These are phyloP conservation scores for Pseudogymnoascus sp. DNA, from an alignment of 2,329 filamentous ascomycete species.

Conservation along the genomic window DNA sequence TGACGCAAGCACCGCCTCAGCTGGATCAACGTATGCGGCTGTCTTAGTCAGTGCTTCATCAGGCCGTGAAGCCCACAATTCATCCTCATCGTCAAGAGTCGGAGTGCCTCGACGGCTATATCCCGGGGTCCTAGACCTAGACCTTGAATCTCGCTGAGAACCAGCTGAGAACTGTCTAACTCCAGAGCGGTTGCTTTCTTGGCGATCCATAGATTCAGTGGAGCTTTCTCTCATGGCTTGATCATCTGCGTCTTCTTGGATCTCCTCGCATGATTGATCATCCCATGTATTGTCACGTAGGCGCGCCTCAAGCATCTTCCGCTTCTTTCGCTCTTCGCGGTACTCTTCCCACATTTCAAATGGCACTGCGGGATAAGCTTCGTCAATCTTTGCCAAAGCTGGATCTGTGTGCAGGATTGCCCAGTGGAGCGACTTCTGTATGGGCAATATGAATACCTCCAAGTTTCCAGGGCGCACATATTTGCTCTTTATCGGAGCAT, in stretches of 20 bases:
- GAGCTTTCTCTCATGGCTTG: not conserved
- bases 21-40: slow-evolving; percentile 18
- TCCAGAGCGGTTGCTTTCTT: not conserved
- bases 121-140: not conserved
- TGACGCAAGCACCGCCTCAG: slow-evolving; percentile 28
- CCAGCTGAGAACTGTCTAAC: not conserved
- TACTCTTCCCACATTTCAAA: slow-evolving; percentile 14
- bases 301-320: not conserved
- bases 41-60: slow-evolving; percentile 21
- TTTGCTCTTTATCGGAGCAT: slow-evolving; percentile 16
- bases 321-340: not conserved
- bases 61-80: slow-evolving; percentile 25
- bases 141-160: not conserved
- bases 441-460: slow-evolving; percentile 35
- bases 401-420: slow-evolving; percentile 36
- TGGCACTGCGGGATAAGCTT: slow-evolving; percentile 20
- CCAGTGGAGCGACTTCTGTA: slow-evolving; percentile 37
- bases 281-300: not conserved
- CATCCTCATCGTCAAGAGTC: slow-evolving; percentile 14
- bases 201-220: not conserved
- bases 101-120: not conserved
- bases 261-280: not conserved
- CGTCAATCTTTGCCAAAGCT: slow-evolving; percentile 30
- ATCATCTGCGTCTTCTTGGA: not conserved
- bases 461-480: slow-evolving; percentile 38